Evolutionary conservation across 1,284 basidiomycete genomes (phyloP), one percentile per base, ranked within the genome.

Genomic region (Ustilago crameri): DNA sequence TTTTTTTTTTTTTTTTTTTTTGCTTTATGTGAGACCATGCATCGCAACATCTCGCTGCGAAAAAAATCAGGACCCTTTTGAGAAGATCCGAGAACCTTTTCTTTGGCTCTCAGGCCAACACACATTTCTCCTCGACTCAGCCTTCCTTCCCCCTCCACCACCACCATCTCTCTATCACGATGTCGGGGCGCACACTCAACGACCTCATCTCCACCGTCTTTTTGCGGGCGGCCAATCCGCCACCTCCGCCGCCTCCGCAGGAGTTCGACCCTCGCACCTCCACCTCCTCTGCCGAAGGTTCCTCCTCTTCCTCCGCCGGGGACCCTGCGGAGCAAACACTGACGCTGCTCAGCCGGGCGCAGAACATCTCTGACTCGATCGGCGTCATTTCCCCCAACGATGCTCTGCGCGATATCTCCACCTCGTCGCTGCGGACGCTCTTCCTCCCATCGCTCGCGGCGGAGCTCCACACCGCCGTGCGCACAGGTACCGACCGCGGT

Each of bases 331-430:
- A 50, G 12, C 35, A 51, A 9, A 64, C 60, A 3, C 47, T 73
- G 0, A n/a, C 56, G 14, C 45, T 73, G 15, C 43, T 76, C 3
- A 12, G 34, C 3, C 57, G 66, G 1, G 76, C 71, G 0, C 65
- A 74, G 30, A 65, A 61, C 26, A 56, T 72, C 15, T 65, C 76
- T 1, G 64, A 76, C 48, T 74, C 76, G 4, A 54, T 74, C 42
- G 55, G 52, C 27, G 59, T 80, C 27, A 51, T 80, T n/a, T 73
- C 65, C 3, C 40, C 49, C 45, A 76, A 78, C 58, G 78, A 80
- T 26, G 52, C 56, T 3, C 37, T 78, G 35, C 44, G 70, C 5
- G 78, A 80, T 41, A 72, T 80, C 17, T 69, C 71, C 20, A 80
- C 78, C 26, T 69, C 65, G 15, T 68, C 76, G 9, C 65, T 80